Base-by-base conservation (phyloP, 2,329 filamentous ascomycete genomes). In the Ophiostoma novo-ulmi region DNA sequence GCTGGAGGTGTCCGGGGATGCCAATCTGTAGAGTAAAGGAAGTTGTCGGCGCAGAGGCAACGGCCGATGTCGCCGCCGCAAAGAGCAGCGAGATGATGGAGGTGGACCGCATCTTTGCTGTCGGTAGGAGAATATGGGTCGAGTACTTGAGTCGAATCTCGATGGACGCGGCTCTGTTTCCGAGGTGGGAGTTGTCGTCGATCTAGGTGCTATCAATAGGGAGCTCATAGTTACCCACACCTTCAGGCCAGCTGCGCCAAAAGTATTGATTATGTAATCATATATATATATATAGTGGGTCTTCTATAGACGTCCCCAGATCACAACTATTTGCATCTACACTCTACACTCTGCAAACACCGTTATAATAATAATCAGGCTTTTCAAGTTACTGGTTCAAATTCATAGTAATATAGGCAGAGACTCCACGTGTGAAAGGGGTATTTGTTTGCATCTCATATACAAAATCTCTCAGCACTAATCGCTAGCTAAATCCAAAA, bases 21-120 rank as follows among this genome's bases (percentile, higher is more conserved):
- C 70, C 71, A 26, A 74, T 64, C 68, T 74, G 73, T 2, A 74
- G 44, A 0, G 70, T 69, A 11, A 74, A 36, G 41, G 72, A 70
- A 4, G 69, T 73, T 31, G 73, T 36, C 22, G 63, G 63, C 20
- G 38, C n/a, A 1, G 70, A 58, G 26, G 69, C 48, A 2, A 66
- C 63, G 11, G 66, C 52, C 17, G 70, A 66, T 44, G 31, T 67
- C 1, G 70, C 68, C 3, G 73, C 70, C 3, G 71, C 52, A 22
- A 65, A 14, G 2, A 72, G 71, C 69, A 72, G 69, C 67, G 63
- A 52, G 4, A 69, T 5, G 13, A 69, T 26, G 5, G 67, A 64
- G 38, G 22, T 26, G 48, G 52, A 17, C 35, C 67, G 71, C 69
- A 70, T 72, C 13, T 26, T 68, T 26, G 66, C 26, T 68, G 58